These are phyloP conservation scores for Cyclotella choctawhatcheeana DNA, from an alignment of 108 stramenopile species.

Conservation along the genomic window DNA sequence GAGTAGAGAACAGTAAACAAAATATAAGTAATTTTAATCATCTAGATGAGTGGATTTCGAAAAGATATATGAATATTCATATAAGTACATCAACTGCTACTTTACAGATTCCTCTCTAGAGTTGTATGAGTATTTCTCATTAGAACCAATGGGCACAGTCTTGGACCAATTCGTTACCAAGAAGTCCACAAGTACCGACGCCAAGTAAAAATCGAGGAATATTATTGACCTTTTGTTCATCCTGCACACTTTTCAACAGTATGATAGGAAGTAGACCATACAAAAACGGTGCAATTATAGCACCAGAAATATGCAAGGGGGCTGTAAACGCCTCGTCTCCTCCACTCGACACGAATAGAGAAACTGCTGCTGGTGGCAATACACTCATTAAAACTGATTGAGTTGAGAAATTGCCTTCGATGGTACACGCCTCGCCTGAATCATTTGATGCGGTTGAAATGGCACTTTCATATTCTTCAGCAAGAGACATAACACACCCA, in stretches of 20 bases:
- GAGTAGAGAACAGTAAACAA: constrained; percentile 10
- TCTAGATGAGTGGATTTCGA: too few species aligned
- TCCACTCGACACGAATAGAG: constrained; percentile 21
- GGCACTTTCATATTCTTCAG: constrained; percentile 70
- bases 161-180: constrained; percentile 31
- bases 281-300: constrained; percentile 40
- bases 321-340: constrained; percentile 26
- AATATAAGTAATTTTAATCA: not conserved
- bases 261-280: constrained; percentile 39
- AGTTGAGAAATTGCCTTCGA: constrained; percentile 30
- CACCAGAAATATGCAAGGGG: constrained; percentile 38
- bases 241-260: constrained; percentile 18
- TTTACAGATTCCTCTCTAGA: too few species aligned
- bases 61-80: too few species aligned
- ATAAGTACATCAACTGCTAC: too few species aligned
- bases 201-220: constrained; percentile 25
- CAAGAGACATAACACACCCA: constrained; percentile 59
- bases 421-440: constrained; percentile 2
- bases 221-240: constrained; percentile 1
- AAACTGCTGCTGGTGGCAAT: constrained; percentile 31
- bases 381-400: constrained; percentile 32
- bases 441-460: constrained; percentile 12
- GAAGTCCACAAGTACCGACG: constrained; percentile 19
- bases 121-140: too few species aligned
- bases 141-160: not conserved